These are phyloP conservation scores for Ogataea methanolica DNA, from an alignment of 805 yeast genomes.

Conservation along the genomic window DNA sequence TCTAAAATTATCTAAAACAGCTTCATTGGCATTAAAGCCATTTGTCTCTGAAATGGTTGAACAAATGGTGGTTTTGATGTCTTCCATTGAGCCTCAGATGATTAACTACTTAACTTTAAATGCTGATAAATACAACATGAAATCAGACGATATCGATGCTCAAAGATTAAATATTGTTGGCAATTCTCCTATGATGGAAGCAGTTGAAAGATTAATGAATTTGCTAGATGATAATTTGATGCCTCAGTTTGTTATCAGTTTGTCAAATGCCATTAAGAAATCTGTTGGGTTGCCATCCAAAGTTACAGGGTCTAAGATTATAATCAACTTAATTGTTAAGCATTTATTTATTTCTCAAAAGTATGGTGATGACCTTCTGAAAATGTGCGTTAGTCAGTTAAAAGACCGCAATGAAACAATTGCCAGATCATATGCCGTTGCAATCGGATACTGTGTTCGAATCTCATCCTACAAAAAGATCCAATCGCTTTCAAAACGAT, in stretches of 20 bases:
- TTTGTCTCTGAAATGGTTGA: conserved; percentile 66
- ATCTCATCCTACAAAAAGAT: conserved; percentile 50
- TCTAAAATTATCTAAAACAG: conserved; percentile 62
- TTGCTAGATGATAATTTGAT: conserved; percentile 47
- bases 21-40: conserved; percentile 56
- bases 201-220: conserved; percentile 67
- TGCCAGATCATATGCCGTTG: conserved; percentile 67
- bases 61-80: conserved; percentile 67
- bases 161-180: conserved; percentile 70
- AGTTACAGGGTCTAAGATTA: conserved; percentile 72
- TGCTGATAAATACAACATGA: conserved; percentile 81
- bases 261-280: conserved; percentile 54
- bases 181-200: conserved; percentile 83
- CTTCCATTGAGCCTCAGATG: conserved; percentile 88
- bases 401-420: conserved; percentile 70
- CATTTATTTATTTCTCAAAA: conserved; percentile 42
- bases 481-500: conserved; percentile 45
- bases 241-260: conserved; percentile 42
- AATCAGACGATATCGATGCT: conserved; percentile 68
- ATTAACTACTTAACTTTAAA: conserved; percentile 81
- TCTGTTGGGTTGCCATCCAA: conserved; percentile 91
- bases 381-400: conserved; percentile 53
- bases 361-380: conserved; percentile 60
- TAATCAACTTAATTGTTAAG: conserved; percentile 59
- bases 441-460: conserved; percentile 76